phyloP scores from a whole-genome alignment of 2,329 filamentous ascomycete genomes.

The Botrytis deweyae region DNA sequence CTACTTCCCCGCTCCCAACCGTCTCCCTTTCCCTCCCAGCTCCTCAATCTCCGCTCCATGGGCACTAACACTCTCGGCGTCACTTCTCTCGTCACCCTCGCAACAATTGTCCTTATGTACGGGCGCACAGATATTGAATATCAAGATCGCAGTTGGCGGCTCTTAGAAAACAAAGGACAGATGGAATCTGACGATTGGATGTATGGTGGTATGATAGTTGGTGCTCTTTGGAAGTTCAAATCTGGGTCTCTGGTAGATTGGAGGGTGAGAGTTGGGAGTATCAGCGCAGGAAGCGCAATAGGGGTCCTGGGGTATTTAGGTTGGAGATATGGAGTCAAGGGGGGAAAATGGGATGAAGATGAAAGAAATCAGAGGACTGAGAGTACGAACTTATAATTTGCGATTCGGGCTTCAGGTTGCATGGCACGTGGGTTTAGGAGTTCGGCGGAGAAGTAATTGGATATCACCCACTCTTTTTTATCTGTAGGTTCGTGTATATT shows the following conservation, averaged over 20 bases:
- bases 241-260: conserved; percentile 41
- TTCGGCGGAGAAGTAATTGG: background rate
- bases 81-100: conserved; percentile 46
- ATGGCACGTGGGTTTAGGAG: background rate
- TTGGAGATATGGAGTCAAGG: conserved; percentile 51
- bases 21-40: conserved; percentile 36
- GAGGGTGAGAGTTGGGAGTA: conserved; percentile 46
- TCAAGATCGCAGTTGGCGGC: conserved; percentile 61
- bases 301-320: conserved; percentile 51
- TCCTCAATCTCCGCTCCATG: conserved; percentile 45
- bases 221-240: conserved; percentile 27
- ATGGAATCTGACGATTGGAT: conserved; percentile 57
- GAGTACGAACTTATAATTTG: background rate
- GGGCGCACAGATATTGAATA: conserved; percentile 61
- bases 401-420: background rate
- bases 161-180: conserved; percentile 61
- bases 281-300: conserved; percentile 49
- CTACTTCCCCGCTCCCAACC: background rate
- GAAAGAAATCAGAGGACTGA: conserved; percentile 11
- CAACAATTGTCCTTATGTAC: conserved; percentile 51
- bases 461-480: background rate
- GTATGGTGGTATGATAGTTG: conserved; percentile 44
- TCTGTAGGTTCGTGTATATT: background rate
- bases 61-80: conserved; percentile 49
- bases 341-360: conserved; percentile 40